phyloP scores from a whole-genome alignment of 2,329 filamentous ascomycete species.

The Colletotrichum tabaci region DNA sequence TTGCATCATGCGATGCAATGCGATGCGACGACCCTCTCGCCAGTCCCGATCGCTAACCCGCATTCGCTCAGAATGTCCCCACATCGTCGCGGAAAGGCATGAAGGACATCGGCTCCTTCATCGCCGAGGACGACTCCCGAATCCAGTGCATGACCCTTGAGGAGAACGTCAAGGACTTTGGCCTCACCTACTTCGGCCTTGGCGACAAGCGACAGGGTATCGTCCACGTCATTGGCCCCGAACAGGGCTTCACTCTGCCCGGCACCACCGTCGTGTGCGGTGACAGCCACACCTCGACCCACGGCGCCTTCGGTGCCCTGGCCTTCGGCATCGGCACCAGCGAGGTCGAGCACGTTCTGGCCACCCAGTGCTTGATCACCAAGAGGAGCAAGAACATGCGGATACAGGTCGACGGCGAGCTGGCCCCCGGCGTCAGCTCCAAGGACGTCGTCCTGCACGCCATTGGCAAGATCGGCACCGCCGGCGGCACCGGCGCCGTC shows the following conservation, averaged over 20 bases:
- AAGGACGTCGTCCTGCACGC: conserved; percentile 96
- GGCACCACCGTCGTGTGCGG: conserved; percentile 98
- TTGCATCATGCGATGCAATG: neutral
- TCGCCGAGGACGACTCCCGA: conserved; percentile 93
- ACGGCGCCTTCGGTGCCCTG: conserved; percentile 94
- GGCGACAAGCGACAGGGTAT: conserved; percentile 98
- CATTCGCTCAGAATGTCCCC: conserved; percentile 83
- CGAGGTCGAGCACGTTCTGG: conserved; percentile 98
- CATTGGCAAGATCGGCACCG: conserved; percentile 94
- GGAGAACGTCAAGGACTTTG: conserved; percentile 97
- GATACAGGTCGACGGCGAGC: conserved; percentile 92
- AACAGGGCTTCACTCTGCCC: conserved; percentile 98
- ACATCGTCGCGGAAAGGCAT: conserved; percentile 92
- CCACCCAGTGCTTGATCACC: conserved; percentile 95
- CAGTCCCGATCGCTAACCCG: conserved; percentile 12
- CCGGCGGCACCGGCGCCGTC: conserved; percentile 92
- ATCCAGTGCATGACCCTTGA: conserved; percentile 96
- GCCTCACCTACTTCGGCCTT: conserved; percentile 96
- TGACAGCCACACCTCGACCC: conserved; percentile 98
- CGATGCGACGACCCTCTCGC: neutral
- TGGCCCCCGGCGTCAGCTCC: conserved; percentile 91
- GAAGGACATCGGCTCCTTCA: conserved; percentile 94
- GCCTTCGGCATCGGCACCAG: conserved; percentile 98
- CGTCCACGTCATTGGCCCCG: conserved; percentile 97
- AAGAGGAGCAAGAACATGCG: conserved; percentile 99